Base-by-base conservation (phyloP, 495 filamentous ascomycete genomes). In the Lindgomyces ingoldianus region DNA sequence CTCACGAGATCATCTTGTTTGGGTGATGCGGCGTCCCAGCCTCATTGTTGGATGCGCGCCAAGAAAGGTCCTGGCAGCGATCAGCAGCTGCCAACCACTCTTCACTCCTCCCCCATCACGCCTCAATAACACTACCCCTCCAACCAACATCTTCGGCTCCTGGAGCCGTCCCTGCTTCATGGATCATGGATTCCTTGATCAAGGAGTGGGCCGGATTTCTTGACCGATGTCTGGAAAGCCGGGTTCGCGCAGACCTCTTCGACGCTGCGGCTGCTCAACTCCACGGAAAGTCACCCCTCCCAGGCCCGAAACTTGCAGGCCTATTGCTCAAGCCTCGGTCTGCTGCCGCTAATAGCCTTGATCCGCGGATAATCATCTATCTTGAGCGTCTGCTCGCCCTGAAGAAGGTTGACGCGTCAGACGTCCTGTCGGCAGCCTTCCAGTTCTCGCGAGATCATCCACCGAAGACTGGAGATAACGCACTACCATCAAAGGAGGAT, bases 331-430 rank as follows among this genome's bases (percentile, higher is more conserved):
- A 79, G 24, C 83, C 85, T 1, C 80, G 81, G 25, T 70, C 73
- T 14, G 70, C 72, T 26, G 80, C 81, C 51, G 74, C 69, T 36
- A 72, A 80, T 67, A 76, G 75, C 60, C 82, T 87, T 74, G 89
- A 91, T 64, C 85, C 85, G 22, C 79, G 88, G 46, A 74, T 89
- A 22, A 79, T 81, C 4, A 76, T 82, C 19, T 93, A 91, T 74
- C 72, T 89, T 29, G 79, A 87, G 71, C 78, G 79, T 14, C 79
- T 91, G 26, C 79, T 85, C 30, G 78, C 81, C 36, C 71, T 76
- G 45, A 79, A 79, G 9, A 71, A 79, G 58, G 76, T 88, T 29
- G 83, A 85, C 60, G 76, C 78, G 4, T 77, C 83, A 0, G 80
- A 82, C 9, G 78, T 89, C 1, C 76, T 91, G 59, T 68, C 74